Base-by-base conservation (phyloP, 225 moss, liverwort and hornwort genomes). In the Pseudisothecium myosuroides region DNA sequence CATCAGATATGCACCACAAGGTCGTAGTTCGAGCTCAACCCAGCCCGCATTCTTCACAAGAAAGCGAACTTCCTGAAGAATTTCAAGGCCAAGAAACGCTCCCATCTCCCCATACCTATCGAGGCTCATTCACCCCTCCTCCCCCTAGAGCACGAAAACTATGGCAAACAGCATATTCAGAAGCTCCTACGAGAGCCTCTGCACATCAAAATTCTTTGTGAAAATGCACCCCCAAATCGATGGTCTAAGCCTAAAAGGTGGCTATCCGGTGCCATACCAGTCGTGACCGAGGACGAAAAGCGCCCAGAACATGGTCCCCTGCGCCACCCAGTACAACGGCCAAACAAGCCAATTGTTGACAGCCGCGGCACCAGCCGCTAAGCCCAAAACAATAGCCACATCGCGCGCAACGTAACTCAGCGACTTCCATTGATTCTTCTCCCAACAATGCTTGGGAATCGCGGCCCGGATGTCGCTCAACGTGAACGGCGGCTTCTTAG, bases 221-320 rank as follows among this genome's bases (percentile, higher is more conserved):
- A 65, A 49, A 81, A 92, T 87, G 86, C 34, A 47, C 12, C 76
- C 60, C 59, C 23, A 41, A 27, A 61, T 65, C 28, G n/a, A 43
- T 22, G 28, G 29, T 36, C 43, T 41, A 47, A 21, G 56, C 17
- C 52, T 68, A 5, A 7, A 12, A 41, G 34, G 27, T 18, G 43
- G 24, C 37, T 39, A 64, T 66, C 24, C 17, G 54, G 54, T 69
- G 58, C 27, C 76, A 5, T 91, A 95, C 94, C 94, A 98, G 73
- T 98, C 97, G 59, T 98, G 98, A 14, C 98, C 98, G 14, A 98
- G 93, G 45, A 98, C 98, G 83, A 98, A 98, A 54, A 98, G 94
- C n/a, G 98, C 98, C 98, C 98, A 98, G 76, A 98, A 98, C 98
- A 98, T 98, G 11, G 98, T 98, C 13, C 98, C 98, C 89, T 98